Base-by-base conservation (phyloP, 768 basidiomycete species). In the Sistotremastrum suecicum region DNA sequence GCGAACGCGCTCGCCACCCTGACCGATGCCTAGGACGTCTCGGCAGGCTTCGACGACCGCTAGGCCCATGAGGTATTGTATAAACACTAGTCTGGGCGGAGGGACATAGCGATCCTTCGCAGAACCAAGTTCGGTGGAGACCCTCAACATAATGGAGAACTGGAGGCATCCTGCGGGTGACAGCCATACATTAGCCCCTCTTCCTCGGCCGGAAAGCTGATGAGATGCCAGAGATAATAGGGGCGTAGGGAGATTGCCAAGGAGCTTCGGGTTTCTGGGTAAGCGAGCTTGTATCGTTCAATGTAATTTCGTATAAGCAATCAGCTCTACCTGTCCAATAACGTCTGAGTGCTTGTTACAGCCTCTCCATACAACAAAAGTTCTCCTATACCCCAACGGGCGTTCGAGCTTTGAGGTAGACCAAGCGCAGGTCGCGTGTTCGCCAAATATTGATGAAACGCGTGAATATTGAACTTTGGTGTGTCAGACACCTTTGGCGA, bases 261-360 rank as follows among this genome's bases (percentile, higher is more conserved):
- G 70, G 11, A 95, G 64, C 7, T 63, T 69, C 5, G 79, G 79
- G 58, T 95, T 98, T 54, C 92, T 94, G 55, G 28, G 31, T n/a
- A 28, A 34, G 33, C 6, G 7, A 20, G 36, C 11, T 9, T 40
- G 38, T 12, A n/a, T 33, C 41, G 39, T 41, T 45, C 46, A 49
- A 45, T 38, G 40, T 33, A 38, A 34, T 6, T 10, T 5, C 6
- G 32, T 11, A 12, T n/a, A 46, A 36, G 20, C 11, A n/a, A 46
- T 29, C 37, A 33, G 39, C 63, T 82, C 62, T 51, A 91, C 94
- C 80, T 85, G 57, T 95, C 88, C 4, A 98, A 68, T 74, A 97
- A 76, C 2, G 89, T 91, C 59, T 98, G 95, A 0, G 94, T 98
- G 53, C 87, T 91, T 1, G 89, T 89, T 7, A 99, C 83, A 0